A percentile compares a stretch with the other conserved stretches of the same genome.
phyloP scores from a whole-genome alignment of 805 yeast genomes.

The Sugiyamaella marilandica region DNA sequence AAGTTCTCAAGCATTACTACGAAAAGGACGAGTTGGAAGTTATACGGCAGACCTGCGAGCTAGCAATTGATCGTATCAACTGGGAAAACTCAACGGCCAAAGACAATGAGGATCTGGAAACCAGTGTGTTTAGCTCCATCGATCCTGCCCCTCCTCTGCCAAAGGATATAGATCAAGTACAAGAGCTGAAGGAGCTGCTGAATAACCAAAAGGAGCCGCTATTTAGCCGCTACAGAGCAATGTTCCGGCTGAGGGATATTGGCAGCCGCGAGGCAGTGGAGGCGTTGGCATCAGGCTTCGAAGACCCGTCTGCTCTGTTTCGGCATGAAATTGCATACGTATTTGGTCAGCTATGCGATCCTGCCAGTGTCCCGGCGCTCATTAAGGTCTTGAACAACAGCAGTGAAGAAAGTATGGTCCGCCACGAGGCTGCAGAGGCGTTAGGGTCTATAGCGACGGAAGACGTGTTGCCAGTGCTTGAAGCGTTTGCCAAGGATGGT shows the following conservation, averaged over 20 bases:
- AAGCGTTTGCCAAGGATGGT: conserved; percentile 69
- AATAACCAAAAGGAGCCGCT: conserved; percentile 74
- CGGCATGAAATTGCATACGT: conserved; percentile 98
- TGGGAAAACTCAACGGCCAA: conserved; percentile 78
- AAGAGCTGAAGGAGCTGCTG: conserved; percentile 59
- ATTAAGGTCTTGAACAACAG: conserved; percentile 73
- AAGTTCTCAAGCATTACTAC: conserved; percentile 57
- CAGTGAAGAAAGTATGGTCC: conserved; percentile 93
- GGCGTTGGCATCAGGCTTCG: conserved; percentile 87
- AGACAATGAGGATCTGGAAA: conserved; percentile 64
- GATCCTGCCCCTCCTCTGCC: conserved; percentile 99
- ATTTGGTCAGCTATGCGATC: conserved; percentile 94
- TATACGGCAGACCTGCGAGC: conserved; percentile 94
- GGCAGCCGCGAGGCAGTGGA: conserved; percentile 89
- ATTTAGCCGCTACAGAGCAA: conserved; percentile 94
- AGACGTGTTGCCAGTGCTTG: conserved; percentile 85
- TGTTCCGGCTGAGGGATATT: conserved; percentile 95
- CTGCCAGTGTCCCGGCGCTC: conserved; percentile 84
- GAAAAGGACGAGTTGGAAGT: conserved; percentile 76
- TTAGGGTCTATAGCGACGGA: conserved; percentile 95
- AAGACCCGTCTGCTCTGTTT: conserved; percentile 87
- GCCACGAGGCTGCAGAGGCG: conserved; percentile 99
- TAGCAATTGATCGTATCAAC: conserved; percentile 89
- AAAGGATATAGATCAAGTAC: conserved; percentile 55
- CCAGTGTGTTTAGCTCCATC: conserved; percentile 75